Percentiles rank a stretch among this genome's conserved stretches.
These are phyloP conservation scores for Eimeria praecox DNA, from an alignment of 169 alveolate species.

Conservation along the genomic window DNA sequence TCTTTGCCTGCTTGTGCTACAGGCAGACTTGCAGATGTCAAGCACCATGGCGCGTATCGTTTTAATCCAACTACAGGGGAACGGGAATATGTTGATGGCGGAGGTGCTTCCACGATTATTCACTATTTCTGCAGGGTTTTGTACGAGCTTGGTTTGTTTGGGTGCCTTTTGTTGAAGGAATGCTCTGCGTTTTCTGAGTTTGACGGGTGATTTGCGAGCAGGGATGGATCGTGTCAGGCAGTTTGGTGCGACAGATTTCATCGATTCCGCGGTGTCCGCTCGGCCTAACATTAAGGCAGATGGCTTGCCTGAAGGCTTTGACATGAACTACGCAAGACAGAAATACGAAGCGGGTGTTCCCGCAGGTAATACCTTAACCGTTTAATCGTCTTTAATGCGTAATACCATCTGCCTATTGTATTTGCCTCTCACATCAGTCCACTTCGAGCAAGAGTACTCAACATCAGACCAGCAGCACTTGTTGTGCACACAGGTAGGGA, in stretches of 20 bases:
- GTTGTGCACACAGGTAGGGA: slow-evolving; percentile 24
- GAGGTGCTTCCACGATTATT: slow-evolving; percentile 11
- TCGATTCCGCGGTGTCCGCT: slow-evolving; percentile 38
- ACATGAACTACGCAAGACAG: slow-evolving; percentile 57
- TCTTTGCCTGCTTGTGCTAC: background rate
- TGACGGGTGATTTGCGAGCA: background rate
- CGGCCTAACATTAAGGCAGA: slow-evolving; percentile 62
- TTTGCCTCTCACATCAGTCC: background rate
- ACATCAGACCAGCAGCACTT: background rate
- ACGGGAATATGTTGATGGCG: slow-evolving; percentile 66
- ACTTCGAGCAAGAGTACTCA: background rate
- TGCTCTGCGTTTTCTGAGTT: background rate
- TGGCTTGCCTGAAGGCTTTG: slow-evolving; percentile 70
- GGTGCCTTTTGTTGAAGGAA: background rate
- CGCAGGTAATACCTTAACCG: slow-evolving; percentile 35
- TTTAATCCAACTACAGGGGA: slow-evolving; percentile 70
- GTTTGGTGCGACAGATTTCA: slow-evolving; percentile 59
- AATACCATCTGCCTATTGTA: background rate
- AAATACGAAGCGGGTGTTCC: slow-evolving; percentile 78
- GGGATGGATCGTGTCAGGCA: slow-evolving; percentile 40
- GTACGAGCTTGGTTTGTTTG: background rate
- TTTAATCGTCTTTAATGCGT: background rate
- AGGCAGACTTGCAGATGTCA: slow-evolving; percentile 65
- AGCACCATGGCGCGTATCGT: slow-evolving; percentile 78
- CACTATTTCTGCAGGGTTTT: background rate